Base-by-base conservation (phyloP, 306 rosid genomes). In the Abrus pulchellus region DNA sequence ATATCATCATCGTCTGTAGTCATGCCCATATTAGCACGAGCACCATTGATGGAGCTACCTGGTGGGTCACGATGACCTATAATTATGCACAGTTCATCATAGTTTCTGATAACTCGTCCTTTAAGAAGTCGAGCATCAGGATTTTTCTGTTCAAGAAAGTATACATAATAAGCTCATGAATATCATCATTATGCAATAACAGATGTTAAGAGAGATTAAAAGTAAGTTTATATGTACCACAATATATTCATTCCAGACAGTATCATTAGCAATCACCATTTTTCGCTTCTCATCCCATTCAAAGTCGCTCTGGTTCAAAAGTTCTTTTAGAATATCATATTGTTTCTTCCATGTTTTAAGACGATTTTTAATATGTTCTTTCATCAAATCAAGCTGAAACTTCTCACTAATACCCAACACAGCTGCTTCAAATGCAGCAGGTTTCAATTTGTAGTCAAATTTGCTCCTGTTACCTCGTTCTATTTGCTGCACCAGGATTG, bases 261-360 rank as follows among this genome's bases (percentile, higher is more conserved):
- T 72, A 49, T 89, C 87, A 49, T 81, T 57, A 55, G 90, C 92
- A 77, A 76, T 72, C 69, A 89, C 83, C 90, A 82, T 84, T 85
- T 76, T 89, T 56, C 52, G 84, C 32, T 77, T 78, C 30, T 76
- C 87, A 33, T 89, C 92, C 92, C 92, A 89, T 75, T 86, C 80
- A 84, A 89, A 89, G 73, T 84, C 79, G 1, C 76, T 72, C 65
- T 86, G 82, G n/a, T 73, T 41, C 47, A 86, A 55, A 40, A 89
- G 78, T 71, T 79, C 84, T 70, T 83, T 83, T 74, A 84, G 79
- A 61, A 77, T 53, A 63, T 80, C 83, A 78, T 72, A 82, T 75
- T 84, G 85, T 65, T 78, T 86, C 79, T 80, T 89, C 92, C 82
- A 86, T 29, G 90, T 84, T 80, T 82, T 89, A 20, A 89, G 88